Evolutionary conservation across 2,329 filamentous ascomycete genomes (phyloP).

Genomic region (Stagonosporopsis vannaccii): DNA sequence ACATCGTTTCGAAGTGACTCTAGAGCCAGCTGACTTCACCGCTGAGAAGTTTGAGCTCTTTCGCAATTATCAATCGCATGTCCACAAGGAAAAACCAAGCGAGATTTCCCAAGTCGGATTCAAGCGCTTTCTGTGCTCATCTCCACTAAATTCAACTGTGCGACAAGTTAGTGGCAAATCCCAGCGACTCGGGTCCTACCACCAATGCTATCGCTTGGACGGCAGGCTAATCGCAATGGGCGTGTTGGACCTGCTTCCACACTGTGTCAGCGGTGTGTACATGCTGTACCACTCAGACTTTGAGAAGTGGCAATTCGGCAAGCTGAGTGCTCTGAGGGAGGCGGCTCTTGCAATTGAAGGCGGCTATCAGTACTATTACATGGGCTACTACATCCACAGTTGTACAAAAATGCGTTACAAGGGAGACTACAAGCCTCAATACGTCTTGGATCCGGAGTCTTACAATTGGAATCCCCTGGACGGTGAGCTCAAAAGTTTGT

Average conservation of each 20-base stretch:
- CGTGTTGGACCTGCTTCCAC: constrained; percentile 77
- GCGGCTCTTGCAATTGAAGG: constrained; percentile 73
- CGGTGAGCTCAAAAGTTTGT: constrained; percentile 57
- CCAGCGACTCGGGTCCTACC: constrained; percentile 73
- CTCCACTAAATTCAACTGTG: constrained; percentile 64
- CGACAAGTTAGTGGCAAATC: constrained; percentile 58
- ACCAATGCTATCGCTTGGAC: constrained; percentile 83
- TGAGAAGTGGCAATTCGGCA: constrained; percentile 73
- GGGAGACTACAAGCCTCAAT: constrained; percentile 77
- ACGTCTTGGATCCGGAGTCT: constrained; percentile 73
- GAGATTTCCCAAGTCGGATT: constrained; percentile 70
- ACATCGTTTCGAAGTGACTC: constrained; percentile 71
- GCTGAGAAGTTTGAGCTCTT: constrained; percentile 78
- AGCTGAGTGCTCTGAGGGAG: constrained; percentile 77
- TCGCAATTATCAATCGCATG: constrained; percentile 75
- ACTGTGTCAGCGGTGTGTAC: constrained; percentile 82
- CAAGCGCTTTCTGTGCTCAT: constrained; percentile 75
- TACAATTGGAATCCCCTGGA: constrained; percentile 69
- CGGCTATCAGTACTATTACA: constrained; percentile 80
- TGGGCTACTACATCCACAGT: constrained; percentile 82
- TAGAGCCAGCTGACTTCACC: constrained; percentile 75
- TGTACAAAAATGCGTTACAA: constrained; percentile 89
- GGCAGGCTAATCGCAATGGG: constrained; percentile 77
- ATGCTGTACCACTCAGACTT: constrained; percentile 82
- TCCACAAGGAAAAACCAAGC: constrained; percentile 71